Evolutionary conservation across 176 grass and related monocot species (phyloP).

Genomic region (Triticum urartu): DNA sequence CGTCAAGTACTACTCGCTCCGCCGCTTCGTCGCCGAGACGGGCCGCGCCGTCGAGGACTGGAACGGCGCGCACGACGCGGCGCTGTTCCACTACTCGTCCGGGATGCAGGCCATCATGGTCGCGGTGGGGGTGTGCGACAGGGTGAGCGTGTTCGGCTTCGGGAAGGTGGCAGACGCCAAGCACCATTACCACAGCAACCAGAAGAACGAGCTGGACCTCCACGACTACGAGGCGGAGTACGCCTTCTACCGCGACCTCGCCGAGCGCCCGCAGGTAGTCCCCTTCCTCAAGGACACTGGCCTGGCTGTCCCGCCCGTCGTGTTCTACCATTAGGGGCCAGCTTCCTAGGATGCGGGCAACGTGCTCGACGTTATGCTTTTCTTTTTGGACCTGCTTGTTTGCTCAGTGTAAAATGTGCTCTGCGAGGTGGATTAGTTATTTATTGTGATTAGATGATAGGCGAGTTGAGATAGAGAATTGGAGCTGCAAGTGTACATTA

Average conservation of each 20-base stretch:
- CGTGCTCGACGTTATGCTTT: slow-evolving; percentile 38
- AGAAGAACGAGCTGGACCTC: slow-evolving; percentile 84
- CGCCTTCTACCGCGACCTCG: slow-evolving; percentile 71
- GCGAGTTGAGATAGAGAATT: slow-evolving; percentile 18
- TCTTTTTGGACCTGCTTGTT: not conserved
- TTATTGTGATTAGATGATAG: slow-evolving; percentile 45
- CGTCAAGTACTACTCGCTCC: slow-evolving; percentile 91
- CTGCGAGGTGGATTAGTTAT: slow-evolving; percentile 13
- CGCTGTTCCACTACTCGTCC: slow-evolving; percentile 89
- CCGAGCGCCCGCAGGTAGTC: slow-evolving; percentile 60
- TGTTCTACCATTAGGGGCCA: slow-evolving; percentile 67
- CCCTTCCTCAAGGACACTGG: slow-evolving; percentile 81
- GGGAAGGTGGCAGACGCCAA: slow-evolving; percentile 69
- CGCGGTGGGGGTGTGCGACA: slow-evolving; percentile 75
- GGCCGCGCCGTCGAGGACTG: slow-evolving; percentile 55
- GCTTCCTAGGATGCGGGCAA: not conserved
- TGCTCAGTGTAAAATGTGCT: slow-evolving; percentile 38
- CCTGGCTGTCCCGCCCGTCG: slow-evolving; percentile 53
- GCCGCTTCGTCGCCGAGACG: slow-evolving; percentile 61
- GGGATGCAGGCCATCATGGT: slow-evolving; percentile 96
- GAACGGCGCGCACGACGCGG: slow-evolving; percentile 48
- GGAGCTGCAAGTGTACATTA: slow-evolving; percentile 42
- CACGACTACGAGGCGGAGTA: slow-evolving; percentile 98
- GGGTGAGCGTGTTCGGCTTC: slow-evolving; percentile 81
- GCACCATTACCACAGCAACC: slow-evolving; percentile 96